These are phyloP conservation scores for Amaranthus hypochondriacus DNA, from an alignment of 148 eudicot species.

Conservation along the genomic window DNA sequence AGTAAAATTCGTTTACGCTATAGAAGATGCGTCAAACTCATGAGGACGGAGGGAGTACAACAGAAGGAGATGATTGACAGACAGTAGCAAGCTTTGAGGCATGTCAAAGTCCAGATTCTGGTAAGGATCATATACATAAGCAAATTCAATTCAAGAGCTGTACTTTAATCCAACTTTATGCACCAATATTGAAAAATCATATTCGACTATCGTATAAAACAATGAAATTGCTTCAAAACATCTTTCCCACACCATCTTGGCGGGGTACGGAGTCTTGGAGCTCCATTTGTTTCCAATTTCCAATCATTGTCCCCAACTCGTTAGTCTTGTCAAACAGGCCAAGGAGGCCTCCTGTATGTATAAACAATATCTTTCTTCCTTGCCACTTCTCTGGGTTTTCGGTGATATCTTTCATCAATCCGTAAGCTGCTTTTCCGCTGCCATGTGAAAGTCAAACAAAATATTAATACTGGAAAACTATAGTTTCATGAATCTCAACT, in stretches of 20 bases:
- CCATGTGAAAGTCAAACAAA: neutral
- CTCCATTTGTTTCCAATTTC: slow-evolving; percentile 70
- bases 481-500: neutral
- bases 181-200: neutral
- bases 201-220: neutral
- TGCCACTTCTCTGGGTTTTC: slow-evolving; percentile 76
- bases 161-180: neutral
- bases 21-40: too few relatives aligned
- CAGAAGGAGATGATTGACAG: too few relatives aligned
- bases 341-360: slow-evolving; percentile 93
- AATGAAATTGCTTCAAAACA: slow-evolving; percentile 42
- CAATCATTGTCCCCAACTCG: slow-evolving; percentile 51
- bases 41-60: too few relatives aligned
- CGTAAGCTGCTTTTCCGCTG: slow-evolving; percentile 90
- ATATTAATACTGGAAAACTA: neutral
- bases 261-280: slow-evolving; percentile 70
- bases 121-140: too few relatives aligned
- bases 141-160: too few relatives aligned
- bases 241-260: slow-evolving; percentile 69
- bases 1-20: too few relatives aligned
- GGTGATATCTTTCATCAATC: slow-evolving; percentile 69
- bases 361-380: slow-evolving; percentile 79
- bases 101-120: too few relatives aligned
- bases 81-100: too few relatives aligned
- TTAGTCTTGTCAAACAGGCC: slow-evolving; percentile 80